Conservation (phyloP, 2,329 filamentous ascomycete species). For the Alternaria alternata region DNA sequence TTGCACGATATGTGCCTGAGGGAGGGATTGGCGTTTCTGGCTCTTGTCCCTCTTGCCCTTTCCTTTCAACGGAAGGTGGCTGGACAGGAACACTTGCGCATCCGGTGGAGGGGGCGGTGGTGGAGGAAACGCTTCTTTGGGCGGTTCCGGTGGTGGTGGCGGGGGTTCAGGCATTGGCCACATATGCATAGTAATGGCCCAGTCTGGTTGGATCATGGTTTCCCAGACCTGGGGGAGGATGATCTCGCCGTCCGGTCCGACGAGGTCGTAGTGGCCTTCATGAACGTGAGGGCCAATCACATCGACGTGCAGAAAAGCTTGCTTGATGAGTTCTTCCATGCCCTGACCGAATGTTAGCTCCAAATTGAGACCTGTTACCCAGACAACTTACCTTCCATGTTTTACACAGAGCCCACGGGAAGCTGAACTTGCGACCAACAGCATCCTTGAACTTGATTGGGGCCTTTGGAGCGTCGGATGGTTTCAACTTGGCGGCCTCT, state of each 20-base stretch:
- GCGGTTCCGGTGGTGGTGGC: constrained; percentile 18
- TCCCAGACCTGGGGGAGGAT: constrained; percentile 61
- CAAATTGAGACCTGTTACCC: not conserved
- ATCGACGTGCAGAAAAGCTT: constrained; percentile 59
- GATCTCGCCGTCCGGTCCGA: constrained; percentile 59
- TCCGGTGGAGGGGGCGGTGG: constrained; percentile 27
- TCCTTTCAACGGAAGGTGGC: constrained; percentile 21
- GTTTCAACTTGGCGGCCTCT: constrained; percentile 53
- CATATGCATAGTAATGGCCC: constrained; percentile 59
- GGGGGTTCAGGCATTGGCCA: constrained; percentile 55
- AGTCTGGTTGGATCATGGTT: constrained; percentile 57
- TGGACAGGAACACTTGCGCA: constrained; percentile 22
- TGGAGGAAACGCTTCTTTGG: constrained; percentile 12
- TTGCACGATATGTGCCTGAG: constrained; percentile 20
- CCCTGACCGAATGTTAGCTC: constrained; percentile 73
- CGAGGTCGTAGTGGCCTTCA: constrained; percentile 58
- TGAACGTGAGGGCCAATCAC: constrained; percentile 56
- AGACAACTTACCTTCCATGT: constrained; percentile 63
- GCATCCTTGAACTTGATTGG: constrained; percentile 46
- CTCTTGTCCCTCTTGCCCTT: constrained; percentile 26
- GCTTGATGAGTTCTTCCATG: constrained; percentile 60
- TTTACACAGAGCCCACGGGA: constrained; percentile 40
- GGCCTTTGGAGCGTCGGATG: constrained; percentile 59
- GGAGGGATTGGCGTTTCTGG: constrained; percentile 22
- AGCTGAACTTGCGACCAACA: constrained; percentile 41